Evolutionary conservation across 2,329 filamentous ascomycete genomes (phyloP).

Genomic region (Exophiala oligosperma): DNA sequence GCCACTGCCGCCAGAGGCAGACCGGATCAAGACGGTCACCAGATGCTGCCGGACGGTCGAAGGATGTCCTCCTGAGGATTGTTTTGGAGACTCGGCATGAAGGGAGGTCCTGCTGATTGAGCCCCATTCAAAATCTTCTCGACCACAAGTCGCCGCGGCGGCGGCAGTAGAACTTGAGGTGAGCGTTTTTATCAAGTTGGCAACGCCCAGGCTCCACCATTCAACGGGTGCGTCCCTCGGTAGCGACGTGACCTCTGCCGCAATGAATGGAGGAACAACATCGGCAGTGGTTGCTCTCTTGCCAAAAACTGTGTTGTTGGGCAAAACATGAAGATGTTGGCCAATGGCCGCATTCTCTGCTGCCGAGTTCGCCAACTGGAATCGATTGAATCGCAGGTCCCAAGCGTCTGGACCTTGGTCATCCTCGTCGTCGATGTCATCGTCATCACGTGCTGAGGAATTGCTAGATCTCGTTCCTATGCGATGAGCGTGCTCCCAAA

Average conservation of each 20-base stretch:
- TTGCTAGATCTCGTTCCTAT: constrained; percentile 15
- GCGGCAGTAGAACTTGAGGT: background rate
- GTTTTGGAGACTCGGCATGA: background rate
- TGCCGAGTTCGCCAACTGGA: constrained; percentile 19
- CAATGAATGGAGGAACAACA: constrained; percentile 66
- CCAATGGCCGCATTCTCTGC: constrained; percentile 15
- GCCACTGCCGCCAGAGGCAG: background rate
- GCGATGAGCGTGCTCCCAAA: constrained; percentile 47
- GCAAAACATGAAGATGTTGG: constrained; percentile 26
- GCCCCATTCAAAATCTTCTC: constrained; percentile 7
- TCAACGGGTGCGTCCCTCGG: constrained; percentile 75
- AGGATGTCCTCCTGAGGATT: background rate
- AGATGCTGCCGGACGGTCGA: constrained; percentile 4
- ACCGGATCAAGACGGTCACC: constrained; percentile 6
- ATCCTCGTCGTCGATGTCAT: constrained; percentile 52
- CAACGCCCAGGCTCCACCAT: constrained; percentile 73
- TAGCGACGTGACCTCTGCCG: constrained; percentile 72
- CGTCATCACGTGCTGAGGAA: constrained; percentile 13
- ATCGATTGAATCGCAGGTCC: constrained; percentile 58
- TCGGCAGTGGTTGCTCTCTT: constrained; percentile 24
- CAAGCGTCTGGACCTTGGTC: constrained; percentile 40
- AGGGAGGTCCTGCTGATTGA: constrained; percentile 3
- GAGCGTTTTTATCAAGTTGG: constrained; percentile 41
- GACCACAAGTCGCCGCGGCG: background rate
- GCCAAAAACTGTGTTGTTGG: constrained; percentile 25